phyloP scores from a whole-genome alignment of 2,329 filamentous ascomycete genomes.

The Boeremia lycopersici region DNA sequence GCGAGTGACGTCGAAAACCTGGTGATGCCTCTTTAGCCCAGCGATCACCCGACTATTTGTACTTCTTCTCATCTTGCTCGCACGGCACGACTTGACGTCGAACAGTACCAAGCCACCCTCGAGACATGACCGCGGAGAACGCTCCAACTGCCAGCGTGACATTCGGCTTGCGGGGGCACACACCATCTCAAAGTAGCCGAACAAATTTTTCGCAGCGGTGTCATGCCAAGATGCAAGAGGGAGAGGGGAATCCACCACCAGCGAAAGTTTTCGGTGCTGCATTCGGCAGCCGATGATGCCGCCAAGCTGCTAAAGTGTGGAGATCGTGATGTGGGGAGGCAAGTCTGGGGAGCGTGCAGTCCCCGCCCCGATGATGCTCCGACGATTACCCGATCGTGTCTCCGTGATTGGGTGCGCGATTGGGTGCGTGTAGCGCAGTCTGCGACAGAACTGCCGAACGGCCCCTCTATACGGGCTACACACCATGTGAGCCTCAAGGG shows the following conservation, averaged over 20 bases:
- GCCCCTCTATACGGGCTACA: neutral
- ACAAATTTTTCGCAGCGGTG: neutral
- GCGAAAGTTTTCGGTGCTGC: neutral
- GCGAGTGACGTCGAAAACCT: neutral
- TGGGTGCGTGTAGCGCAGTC: neutral
- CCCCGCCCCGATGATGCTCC: slow-evolving; percentile 4
- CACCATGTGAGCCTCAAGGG: slow-evolving; percentile 4
- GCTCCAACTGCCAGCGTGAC: neutral
- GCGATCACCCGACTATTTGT: slow-evolving; percentile 4
- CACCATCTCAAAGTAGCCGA: too few relatives aligned
- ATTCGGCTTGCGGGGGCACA: too few relatives aligned
- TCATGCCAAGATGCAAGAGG: slow-evolving; percentile 1
- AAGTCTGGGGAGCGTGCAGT: slow-evolving; percentile 13
- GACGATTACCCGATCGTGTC: neutral
- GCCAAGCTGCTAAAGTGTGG: slow-evolving; percentile 15
- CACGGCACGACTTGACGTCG: neutral
- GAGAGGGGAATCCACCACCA: neutral
- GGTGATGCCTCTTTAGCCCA: neutral
- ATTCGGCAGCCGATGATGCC: slow-evolving; percentile 11
- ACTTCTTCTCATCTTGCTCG: neutral
- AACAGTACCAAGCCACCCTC: slow-evolving; percentile 5
- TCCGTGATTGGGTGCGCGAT: slow-evolving; percentile 1
- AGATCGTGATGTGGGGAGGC: slow-evolving; percentile 6
- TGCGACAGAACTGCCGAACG: slow-evolving; percentile 5
- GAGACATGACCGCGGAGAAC: slow-evolving; percentile 1